Evolutionary conservation across 78 protist genomes (phyloP), one percentile per base, ranked within the genome.

Genomic region (Dictyostelium intermedium): DNA sequence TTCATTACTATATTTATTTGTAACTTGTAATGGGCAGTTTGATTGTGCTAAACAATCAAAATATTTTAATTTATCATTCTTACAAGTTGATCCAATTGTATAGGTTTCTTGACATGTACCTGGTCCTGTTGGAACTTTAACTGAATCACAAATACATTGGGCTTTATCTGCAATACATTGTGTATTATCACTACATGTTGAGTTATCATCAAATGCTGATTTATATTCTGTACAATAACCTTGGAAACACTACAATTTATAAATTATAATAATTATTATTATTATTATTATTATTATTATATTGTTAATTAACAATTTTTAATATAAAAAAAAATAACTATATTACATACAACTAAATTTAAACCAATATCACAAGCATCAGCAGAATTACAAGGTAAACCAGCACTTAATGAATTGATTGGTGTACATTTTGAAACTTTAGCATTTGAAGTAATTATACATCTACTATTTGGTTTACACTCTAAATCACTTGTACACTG

Each of bases 301-400:
- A n/a, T n/a, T n/a, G n/a, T n/a, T n/a, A n/a, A 50, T 11, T 80
- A 47, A 47, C 1, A 8, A 5, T 30, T 13, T 37, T 53, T 56
- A 9, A 34, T 34, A 41, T 70, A 72, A n/a, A 41, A 13, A 39
- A 50, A 3, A 61, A 61, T 27, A 18, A 45, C 27, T 34, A n/a
- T 23, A 70, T 72, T 72, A 86, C 84, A 20, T 86, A 86, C 92
- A 87, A 43, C 93, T 45, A 87, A 66, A 79, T 53, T 30, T 45
- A 11, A 23, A 87, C 93, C 85, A 35, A 87, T 87, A 78, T 87
- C 85, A 79, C 93, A 87, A 3, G 80, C n/a, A 41, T 78, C 74
- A 30, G 23, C 73, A 18, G 69, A 50, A 32, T 56, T 78, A 79
- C 93, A 87, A 63, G 84, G 61, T 23, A 16, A 5, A 63, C 93